A percentile compares a stretch with the other conserved stretches of the same genome.
These are phyloP conservation scores for Trichoderma virens DNA, from an alignment of 495 filamentous ascomycete genomes.

Conservation along the genomic window DNA sequence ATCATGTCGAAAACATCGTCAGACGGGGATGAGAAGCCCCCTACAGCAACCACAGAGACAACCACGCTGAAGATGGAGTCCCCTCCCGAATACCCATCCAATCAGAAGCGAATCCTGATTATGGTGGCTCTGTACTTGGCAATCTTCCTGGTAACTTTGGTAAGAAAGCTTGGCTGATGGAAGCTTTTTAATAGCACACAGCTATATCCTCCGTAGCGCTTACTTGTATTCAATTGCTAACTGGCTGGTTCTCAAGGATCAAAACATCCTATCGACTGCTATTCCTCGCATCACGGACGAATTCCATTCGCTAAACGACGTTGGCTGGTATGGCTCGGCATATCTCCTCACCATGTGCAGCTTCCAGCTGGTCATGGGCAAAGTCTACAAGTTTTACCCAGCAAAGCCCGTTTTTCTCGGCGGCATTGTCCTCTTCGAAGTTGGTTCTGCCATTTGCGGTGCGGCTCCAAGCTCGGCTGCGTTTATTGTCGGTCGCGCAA, in stretches of 20 bases:
- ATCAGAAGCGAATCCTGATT: background rate
- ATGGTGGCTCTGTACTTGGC: conserved; percentile 24
- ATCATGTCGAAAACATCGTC: background rate
- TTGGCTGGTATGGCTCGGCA: conserved; percentile 49
- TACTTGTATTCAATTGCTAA: background rate
- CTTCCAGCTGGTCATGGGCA: conserved; percentile 41
- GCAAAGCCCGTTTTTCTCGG: conserved; percentile 35
- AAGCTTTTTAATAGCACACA: background rate
- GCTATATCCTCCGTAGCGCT: conserved; percentile 5
- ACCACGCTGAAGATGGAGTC: background rate
- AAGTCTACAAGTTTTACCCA: conserved; percentile 40
- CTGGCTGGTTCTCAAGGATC: conserved; percentile 18
- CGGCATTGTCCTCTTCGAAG: conserved; percentile 37
- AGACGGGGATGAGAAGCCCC: background rate
- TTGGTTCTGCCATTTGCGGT: conserved; percentile 46
- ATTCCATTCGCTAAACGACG: conserved; percentile 39
- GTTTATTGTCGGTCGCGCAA: conserved; percentile 49
- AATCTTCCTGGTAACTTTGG: conserved; percentile 21
- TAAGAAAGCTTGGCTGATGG: conserved; percentile 22
- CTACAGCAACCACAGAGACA: background rate
- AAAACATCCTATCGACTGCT: conserved; percentile 23
- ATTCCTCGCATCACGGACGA: conserved; percentile 31
- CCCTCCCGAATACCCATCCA: background rate
- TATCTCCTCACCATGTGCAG: conserved; percentile 42
- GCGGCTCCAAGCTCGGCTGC: conserved; percentile 39